phyloP scores from a whole-genome alignment of 1,284 basidiomycete species.

The Ceratobasidium sp. region DNA sequence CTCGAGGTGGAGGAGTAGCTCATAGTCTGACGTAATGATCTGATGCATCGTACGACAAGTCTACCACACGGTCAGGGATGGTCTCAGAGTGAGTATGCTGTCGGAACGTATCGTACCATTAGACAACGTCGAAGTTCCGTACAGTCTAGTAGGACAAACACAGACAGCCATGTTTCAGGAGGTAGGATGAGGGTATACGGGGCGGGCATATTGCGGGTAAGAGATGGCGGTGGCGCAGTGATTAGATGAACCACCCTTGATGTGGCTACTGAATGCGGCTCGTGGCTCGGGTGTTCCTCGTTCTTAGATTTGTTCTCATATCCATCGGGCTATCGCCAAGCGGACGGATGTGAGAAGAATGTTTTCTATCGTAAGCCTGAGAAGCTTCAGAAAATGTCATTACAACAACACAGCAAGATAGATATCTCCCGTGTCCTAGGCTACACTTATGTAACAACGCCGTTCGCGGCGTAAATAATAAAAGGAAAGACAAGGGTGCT shows the following conservation, averaged over 20 bases:
- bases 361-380: background rate
- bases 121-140: background rate
- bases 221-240: background rate
- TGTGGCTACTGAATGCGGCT: too few relatives aligned
- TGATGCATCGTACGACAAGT: background rate
- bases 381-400: constrained; percentile 18
- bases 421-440: constrained; percentile 19
- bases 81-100: background rate
- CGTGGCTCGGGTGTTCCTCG: too few relatives aligned
- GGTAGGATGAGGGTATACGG: background rate
- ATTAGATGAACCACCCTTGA: background rate
- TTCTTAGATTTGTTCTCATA: too few relatives aligned
- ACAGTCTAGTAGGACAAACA: background rate
- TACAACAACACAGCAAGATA: constrained; percentile 28
- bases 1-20: background rate
- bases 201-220: background rate
- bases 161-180: background rate
- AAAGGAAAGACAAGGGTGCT: background rate
- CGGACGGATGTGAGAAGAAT: too few relatives aligned
- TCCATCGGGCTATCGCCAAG: too few relatives aligned
- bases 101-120: background rate
- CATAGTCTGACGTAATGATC: background rate
- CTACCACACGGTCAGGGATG: background rate
- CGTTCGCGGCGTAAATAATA: background rate
- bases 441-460: constrained; percentile 30